Percentiles rank a stretch among this genome's conserved stretches.
These are phyloP conservation scores for Borealophlyctis nickersoniae DNA, from an alignment of 192 early-diverging fungal genomes.

Conservation along the genomic window DNA sequence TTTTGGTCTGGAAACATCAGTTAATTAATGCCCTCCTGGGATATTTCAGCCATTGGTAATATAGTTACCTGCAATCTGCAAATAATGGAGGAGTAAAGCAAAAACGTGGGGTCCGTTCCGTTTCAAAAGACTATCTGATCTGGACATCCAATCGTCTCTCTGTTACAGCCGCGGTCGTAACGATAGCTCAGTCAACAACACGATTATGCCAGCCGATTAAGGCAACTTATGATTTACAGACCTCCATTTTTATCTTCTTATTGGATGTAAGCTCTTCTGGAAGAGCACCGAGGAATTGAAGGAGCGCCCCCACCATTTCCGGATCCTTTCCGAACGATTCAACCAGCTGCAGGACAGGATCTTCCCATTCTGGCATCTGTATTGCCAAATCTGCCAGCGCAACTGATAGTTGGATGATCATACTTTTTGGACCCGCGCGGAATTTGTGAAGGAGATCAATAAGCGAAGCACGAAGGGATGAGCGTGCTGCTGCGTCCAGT, in stretches of 20 bases:
- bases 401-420: slow-evolving; percentile 79
- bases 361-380: slow-evolving; percentile 63
- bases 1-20: not conserved
- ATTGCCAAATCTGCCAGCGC: slow-evolving; percentile 71
- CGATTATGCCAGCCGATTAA: too few species aligned
- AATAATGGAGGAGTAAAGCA: slow-evolving; percentile 63
- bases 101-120: slow-evolving; percentile 66
- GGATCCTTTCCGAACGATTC: slow-evolving; percentile 59
- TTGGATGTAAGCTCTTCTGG: slow-evolving; percentile 81
- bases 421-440: slow-evolving; percentile 55
- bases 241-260: slow-evolving; percentile 46
- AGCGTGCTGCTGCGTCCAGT: slow-evolving; percentile 60
- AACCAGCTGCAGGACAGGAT: slow-evolving; percentile 74
- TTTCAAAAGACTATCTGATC: not conserved
- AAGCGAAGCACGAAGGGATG: slow-evolving; percentile 74
- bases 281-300: slow-evolving; percentile 81
- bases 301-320: slow-evolving; percentile 59
- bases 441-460: slow-evolving; percentile 61
- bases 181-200: too few species aligned
- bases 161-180: not conserved
- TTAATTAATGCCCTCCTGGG: too few species aligned
- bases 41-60: not conserved
- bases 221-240: too few species aligned
- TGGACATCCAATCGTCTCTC: not conserved
- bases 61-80: slow-evolving; percentile 53